A percentile compares a stretch with the other conserved stretches of the same genome.
Conservation (phyloP, 2,329 filamentous ascomycete species). For the Venturiaceae sp. region DNA sequence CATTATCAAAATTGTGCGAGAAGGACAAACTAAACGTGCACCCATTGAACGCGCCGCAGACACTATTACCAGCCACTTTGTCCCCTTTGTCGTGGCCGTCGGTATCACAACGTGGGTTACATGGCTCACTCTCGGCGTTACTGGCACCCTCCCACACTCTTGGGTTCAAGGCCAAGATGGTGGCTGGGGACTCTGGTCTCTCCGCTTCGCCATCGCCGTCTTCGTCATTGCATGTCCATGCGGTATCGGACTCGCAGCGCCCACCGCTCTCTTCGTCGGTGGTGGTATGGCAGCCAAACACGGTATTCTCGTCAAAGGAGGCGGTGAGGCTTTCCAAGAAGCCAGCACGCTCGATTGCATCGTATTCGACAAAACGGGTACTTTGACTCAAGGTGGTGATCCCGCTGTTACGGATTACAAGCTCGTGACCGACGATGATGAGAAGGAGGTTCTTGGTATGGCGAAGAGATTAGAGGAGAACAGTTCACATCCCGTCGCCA, state of each 20-base stretch:
- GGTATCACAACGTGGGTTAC: conserved; percentile 62
- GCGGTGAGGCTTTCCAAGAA: conserved; percentile 78
- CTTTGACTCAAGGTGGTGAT: conserved; percentile 63
- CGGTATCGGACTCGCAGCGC: conserved; percentile 73
- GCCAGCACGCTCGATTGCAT: conserved; percentile 69
- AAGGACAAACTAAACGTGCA: conserved; percentile 66
- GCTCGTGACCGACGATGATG: conserved; percentile 21
- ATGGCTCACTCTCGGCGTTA: conserved; percentile 58
- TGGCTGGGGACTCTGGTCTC: conserved; percentile 63
- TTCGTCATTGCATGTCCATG: conserved; percentile 84
- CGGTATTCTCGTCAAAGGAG: conserved; percentile 75
- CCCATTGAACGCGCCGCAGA: conserved; percentile 70
- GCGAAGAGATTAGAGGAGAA: conserved; percentile 57
- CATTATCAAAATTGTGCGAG: conserved; percentile 66
- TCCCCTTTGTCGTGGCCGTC: conserved; percentile 59
- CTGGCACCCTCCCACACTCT: conserved; percentile 44
- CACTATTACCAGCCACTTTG: conserved; percentile 64
- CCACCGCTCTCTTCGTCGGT: conserved; percentile 75
- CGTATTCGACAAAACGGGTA: conserved; percentile 85
- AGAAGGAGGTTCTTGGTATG: conserved; percentile 38
- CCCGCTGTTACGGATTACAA: conserved; percentile 55
- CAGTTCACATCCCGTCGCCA: conserved; percentile 67
- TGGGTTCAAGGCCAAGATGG: conserved; percentile 47
- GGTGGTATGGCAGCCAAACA: conserved; percentile 69
- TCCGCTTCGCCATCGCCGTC: conserved; percentile 77